Evolutionary conservation across 2,329 filamentous ascomycete species (phyloP), one percentile per base, ranked within the genome.

Genomic region (Stromatinia cepivora): DNA sequence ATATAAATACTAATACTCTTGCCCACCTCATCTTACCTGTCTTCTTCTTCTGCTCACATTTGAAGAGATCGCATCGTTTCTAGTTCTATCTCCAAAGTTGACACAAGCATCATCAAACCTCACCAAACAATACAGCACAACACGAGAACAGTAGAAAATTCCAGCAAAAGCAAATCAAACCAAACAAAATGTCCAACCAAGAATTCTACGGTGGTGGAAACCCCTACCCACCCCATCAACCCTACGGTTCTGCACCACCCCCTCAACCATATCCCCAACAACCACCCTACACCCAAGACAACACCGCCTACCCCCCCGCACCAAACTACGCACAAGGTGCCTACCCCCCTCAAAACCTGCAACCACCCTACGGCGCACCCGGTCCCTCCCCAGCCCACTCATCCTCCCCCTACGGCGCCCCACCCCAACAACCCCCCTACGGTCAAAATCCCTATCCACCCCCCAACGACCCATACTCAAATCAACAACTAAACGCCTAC

Each of bases 261-360:
- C 61, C 59, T 52, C 61, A 64, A 28, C 46, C 46, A 52, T 64
- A 64, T 20, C 46, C 61, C n/a, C 61, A 64, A 64, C 61, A 63
- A 63, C 46, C 59, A 20, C 59, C 50, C 28, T 63, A 63, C 6
- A 17, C 7, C 6, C 61, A 63, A 20, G 61, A 63, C 22, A 63
- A 63, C 15, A 63, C 31, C n/a, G 61, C 46, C n/a, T 63, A 63
- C 10, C 61, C 61, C 20, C 61, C 61, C 6, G 46, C 61, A 10
- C 61, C 46, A 63, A 52, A 39, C n/a, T 63, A 63, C n/a, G 34
- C 31, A 0, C 31, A 39, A 39, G 39, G 39, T 0, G 4, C 61
- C 0, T 63, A 63, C 9, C 61, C 61, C n/a, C 61, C 61, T 28
- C 61, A 63, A 25, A 63, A 63, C 22, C 61, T 63, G 17, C 59